Conservation (phyloP, 2,329 filamentous ascomycete species). For the Cyphellophora attinorum region DNA sequence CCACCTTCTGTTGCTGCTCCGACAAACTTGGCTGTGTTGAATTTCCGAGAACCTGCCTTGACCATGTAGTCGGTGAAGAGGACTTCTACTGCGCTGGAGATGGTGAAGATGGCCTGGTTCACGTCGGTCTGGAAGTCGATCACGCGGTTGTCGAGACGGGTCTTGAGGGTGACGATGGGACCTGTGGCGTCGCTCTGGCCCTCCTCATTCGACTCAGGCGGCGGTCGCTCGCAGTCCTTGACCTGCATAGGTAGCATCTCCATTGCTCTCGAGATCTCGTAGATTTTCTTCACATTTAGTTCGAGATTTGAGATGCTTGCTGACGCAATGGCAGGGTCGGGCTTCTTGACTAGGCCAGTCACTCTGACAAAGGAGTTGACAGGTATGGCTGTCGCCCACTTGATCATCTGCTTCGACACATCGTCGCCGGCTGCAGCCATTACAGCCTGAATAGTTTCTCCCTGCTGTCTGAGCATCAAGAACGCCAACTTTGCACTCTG, state of each 20-base stretch:
- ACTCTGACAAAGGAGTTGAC: constrained; percentile 75
- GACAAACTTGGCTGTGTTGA: constrained; percentile 83
- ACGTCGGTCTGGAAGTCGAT: constrained; percentile 88
- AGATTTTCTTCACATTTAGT: constrained; percentile 80
- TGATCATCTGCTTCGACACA: constrained; percentile 83
- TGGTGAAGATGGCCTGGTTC: constrained; percentile 76
- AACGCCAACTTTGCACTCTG: constrained; percentile 90
- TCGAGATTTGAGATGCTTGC: constrained; percentile 71
- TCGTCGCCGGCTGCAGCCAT: constrained; percentile 49
- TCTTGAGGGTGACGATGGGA: constrained; percentile 71
- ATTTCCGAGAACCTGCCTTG: constrained; percentile 64
- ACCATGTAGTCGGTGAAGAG: constrained; percentile 74
- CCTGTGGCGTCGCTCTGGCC: constrained; percentile 37
- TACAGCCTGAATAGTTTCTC: constrained; percentile 75
- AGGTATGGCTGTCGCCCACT: constrained; percentile 68
- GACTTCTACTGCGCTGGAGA: constrained; percentile 55
- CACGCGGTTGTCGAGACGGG: constrained; percentile 80
- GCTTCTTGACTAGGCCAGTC: constrained; percentile 71
- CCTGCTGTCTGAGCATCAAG: constrained; percentile 70
- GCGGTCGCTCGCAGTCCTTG: constrained; percentile 42
- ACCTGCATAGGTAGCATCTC: constrained; percentile 52
- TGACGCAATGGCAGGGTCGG: constrained; percentile 80
- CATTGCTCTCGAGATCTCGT: constrained; percentile 59
- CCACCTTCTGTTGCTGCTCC: constrained; percentile 89
- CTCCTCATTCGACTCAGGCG: constrained; percentile 33